A percentile compares a stretch with the other conserved stretches of the same genome.
Evolutionary conservation across 169 alveolate species (phyloP).

Genomic region (Eimeria praecox): DNA sequence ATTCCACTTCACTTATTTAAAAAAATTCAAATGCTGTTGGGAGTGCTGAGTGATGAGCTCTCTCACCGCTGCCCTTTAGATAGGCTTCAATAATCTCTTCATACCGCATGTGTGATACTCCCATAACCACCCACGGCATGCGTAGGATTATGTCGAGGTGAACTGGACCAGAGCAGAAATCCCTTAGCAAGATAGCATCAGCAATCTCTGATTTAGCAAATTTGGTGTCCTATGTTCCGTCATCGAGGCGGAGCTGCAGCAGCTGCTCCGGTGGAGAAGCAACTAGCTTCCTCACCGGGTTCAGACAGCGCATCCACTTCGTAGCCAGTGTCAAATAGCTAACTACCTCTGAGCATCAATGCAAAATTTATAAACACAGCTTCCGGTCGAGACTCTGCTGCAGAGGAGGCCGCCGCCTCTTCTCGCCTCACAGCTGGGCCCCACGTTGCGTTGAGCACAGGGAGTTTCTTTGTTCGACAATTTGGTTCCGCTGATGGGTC

Average conservation of each 20-base stretch:
- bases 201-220: background rate
- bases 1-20: background rate
- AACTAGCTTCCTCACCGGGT: background rate
- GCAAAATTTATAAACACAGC: background rate
- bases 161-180: background rate
- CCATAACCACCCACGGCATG: no score
- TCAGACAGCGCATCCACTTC: background rate
- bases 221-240: background rate
- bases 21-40: background rate
- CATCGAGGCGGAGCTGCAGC: background rate
- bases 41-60: background rate
- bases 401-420: background rate
- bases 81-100: background rate
- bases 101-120: no score
- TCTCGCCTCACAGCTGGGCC: background rate
- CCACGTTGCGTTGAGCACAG: background rate
- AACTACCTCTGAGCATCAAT: background rate
- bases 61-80: background rate
- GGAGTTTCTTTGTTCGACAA: background rate
- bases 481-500: background rate
- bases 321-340: background rate
- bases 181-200: background rate
- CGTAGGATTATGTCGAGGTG: background rate
- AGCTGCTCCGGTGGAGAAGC: no score
- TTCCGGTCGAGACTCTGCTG: background rate